A percentile compares a stretch with the other conserved stretches of the same genome.
Conservation (phyloP, 768 basidiomycete genomes). For the Favolaschia claudopus region DNA sequence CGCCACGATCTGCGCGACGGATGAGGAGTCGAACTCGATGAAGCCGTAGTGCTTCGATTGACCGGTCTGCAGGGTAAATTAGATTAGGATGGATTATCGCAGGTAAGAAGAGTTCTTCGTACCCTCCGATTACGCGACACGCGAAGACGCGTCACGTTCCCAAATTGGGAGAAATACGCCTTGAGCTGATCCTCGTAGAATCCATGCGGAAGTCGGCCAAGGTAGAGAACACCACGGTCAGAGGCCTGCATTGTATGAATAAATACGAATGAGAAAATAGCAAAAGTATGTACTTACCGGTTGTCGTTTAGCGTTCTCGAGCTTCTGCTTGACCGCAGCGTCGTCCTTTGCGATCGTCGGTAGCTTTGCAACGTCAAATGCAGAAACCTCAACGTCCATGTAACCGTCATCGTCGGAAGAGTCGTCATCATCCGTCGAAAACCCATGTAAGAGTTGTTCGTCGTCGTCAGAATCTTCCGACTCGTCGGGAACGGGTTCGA, state of each 20-base stretch:
- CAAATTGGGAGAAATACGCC: conserved; percentile 95
- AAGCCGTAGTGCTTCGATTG: conserved; percentile 97
- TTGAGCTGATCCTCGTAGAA: conserved; percentile 96
- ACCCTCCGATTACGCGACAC: conserved; percentile 96
- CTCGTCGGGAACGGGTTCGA: conserved; percentile 6
- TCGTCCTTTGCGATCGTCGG: conserved; percentile 93
- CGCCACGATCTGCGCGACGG: conserved; percentile 93
- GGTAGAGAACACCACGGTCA: conserved; percentile 85
- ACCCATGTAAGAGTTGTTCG: conserved; percentile 66
- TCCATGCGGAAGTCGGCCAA: conserved; percentile 94
- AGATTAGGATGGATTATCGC: neutral
- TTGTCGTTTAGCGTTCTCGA: conserved; percentile 67
- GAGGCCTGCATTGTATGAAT: conserved; percentile 43
- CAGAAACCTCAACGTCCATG: conserved; percentile 57
- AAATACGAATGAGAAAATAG: neutral
- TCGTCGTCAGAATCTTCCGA: conserved; percentile 41
- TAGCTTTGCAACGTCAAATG: conserved; percentile 73
- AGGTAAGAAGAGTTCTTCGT: neutral
- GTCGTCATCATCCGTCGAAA: conserved; percentile 78
- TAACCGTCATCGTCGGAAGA: conserved; percentile 77
- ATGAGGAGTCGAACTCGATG: conserved; percentile 89
- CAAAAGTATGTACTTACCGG: conserved; percentile 57
- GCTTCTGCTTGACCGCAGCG: conserved; percentile 70
- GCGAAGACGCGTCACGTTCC: conserved; percentile 85
- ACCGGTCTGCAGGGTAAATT: conserved; percentile 80